phyloP scores from a whole-genome alignment of 371 early-diverging fungal genomes.

The Mortierella polycephala region DNA sequence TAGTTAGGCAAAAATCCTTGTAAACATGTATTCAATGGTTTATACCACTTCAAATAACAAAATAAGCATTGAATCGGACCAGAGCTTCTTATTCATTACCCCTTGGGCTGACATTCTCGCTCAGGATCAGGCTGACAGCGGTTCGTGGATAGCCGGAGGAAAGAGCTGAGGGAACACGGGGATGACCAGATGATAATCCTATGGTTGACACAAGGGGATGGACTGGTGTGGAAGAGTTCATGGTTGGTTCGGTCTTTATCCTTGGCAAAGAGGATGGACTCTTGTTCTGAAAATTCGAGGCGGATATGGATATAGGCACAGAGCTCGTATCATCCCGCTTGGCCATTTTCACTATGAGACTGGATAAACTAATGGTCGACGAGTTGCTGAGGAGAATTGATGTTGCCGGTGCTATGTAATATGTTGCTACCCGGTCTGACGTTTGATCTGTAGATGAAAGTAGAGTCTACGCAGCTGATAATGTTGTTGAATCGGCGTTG shows the following conservation, averaged over 20 bases:
- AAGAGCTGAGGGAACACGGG: constrained; percentile 14
- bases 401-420: too few relatives aligned
- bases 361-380: neutral
- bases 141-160: constrained; percentile 5
- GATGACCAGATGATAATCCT: constrained; percentile 14
- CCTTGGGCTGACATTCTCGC: constrained; percentile 9
- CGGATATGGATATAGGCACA: neutral
- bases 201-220: constrained; percentile 9
- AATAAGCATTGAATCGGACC: neutral
- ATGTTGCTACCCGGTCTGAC: too few relatives aligned
- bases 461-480: too few relatives aligned
- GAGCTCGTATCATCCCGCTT: constrained; percentile 26
- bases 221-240: neutral
- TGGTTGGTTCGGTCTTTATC: constrained; percentile 1
- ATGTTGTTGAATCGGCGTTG: too few relatives aligned
- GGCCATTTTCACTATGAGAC: constrained; percentile 21
- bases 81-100: constrained; percentile 3
- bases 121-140: constrained; percentile 2
- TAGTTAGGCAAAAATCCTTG: neutral
- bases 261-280: neutral
- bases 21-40: neutral
- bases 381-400: too few relatives aligned
- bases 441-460: too few relatives aligned
- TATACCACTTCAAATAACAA: neutral
- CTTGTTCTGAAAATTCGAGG: constrained; percentile 1